Conservation (phyloP, 2,329 filamentous ascomycete species). For the Ceratocystis harringtonii region DNA sequence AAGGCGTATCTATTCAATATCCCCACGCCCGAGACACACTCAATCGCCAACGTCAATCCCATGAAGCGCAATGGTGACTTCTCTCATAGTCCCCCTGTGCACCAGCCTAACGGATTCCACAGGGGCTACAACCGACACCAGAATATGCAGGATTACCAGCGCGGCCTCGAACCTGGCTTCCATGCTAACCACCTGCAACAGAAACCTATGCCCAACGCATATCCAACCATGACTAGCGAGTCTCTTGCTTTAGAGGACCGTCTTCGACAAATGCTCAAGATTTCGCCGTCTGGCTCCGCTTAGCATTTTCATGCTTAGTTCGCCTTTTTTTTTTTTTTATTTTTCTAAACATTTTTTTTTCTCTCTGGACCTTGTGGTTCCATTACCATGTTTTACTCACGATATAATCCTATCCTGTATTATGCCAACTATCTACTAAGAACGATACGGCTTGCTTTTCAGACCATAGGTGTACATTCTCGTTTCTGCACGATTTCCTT, state of each 20-base stretch:
- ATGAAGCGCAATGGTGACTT: conserved; percentile 3
- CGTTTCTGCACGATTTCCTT: not conserved
- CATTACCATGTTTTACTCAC: conserved; percentile 3
- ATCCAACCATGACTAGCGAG: not conserved
- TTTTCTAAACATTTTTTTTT: not conserved
- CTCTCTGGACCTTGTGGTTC: not conserved
- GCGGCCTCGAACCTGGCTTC: conserved; percentile 10
- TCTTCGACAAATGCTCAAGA: conserved; percentile 14
- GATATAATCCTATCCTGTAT: not conserved
- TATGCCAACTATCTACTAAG: not conserved
- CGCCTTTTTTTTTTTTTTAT: not conserved
- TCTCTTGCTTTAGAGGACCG: conserved; percentile 13
- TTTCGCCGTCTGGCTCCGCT: conserved; percentile 7
- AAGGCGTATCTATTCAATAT: conserved; percentile 41
- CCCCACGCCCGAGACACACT: conserved; percentile 10
- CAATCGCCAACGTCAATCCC: not conserved
- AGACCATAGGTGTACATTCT: not conserved
- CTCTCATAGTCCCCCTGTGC: not conserved
- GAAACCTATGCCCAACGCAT: conserved; percentile 1
- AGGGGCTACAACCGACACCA: not conserved
- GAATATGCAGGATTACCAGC: not conserved
- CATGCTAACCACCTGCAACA: not conserved
- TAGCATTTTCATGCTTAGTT: not conserved
- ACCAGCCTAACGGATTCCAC: conserved; percentile 3
- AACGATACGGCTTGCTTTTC: not conserved